Conservation (phyloP, 116 monocot genomes). For the Cymodocea nodosa region DNA sequence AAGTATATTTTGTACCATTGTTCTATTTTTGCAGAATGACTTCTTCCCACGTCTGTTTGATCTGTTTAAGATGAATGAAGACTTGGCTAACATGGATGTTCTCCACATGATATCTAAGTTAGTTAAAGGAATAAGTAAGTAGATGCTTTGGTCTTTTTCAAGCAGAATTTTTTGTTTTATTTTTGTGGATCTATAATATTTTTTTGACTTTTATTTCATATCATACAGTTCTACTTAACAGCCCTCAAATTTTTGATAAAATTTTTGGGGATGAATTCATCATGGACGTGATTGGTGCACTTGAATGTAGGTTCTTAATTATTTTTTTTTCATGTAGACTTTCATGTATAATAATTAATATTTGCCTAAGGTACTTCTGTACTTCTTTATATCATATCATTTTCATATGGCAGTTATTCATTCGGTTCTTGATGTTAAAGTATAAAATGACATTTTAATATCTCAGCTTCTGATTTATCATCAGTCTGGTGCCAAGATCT, state of each 20-base stretch:
- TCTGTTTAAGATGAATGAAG: constrained; percentile 64
- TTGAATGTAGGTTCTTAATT: constrained; percentile 66
- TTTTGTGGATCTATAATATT: neutral
- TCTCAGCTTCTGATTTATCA: no score
- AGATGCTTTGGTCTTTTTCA: neutral
- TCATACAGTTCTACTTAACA: constrained; percentile 76
- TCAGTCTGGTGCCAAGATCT: no score
- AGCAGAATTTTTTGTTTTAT: neutral
- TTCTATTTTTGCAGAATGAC: constrained; percentile 38
- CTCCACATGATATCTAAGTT: constrained; percentile 76
- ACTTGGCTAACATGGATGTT: constrained; percentile 55
- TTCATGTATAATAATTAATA: no score
- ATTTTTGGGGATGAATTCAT: constrained; percentile 74
- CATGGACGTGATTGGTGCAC: constrained; percentile 73
- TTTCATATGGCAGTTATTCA: no score
- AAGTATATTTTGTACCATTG: neutral
- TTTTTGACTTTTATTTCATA: neutral
- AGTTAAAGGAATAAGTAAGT: constrained; percentile 79
- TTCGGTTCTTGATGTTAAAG: no score
- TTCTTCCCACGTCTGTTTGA: constrained; percentile 82
- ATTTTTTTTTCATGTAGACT: neutral
- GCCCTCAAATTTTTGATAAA: constrained; percentile 55
- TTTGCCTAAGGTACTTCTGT: no score
- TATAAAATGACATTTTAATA: no score
- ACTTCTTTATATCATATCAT: no score